Evolutionary conservation across 2,329 filamentous ascomycete species (phyloP).

Genomic region (Diplodia scrobiculata): DNA sequence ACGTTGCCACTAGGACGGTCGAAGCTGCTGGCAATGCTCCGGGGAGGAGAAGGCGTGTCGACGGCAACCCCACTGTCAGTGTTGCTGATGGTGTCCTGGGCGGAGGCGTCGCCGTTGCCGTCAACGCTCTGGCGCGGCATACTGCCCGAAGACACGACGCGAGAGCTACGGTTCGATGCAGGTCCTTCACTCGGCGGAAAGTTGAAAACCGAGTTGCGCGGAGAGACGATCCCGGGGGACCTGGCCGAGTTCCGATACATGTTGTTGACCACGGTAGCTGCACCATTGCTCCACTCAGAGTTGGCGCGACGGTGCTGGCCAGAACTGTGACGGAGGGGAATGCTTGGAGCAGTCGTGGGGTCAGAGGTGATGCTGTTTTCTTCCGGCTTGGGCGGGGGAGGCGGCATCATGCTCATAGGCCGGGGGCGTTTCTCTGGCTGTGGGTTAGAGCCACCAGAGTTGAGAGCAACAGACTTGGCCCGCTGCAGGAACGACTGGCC

Average conservation of each 20-base stretch:
- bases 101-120: slow-evolving; percentile 35
- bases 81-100: slow-evolving; percentile 36
- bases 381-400: slow-evolving; percentile 33
- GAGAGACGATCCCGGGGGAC: slow-evolving; percentile 49
- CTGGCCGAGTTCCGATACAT: slow-evolving; percentile 69
- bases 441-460: slow-evolving; percentile 39
- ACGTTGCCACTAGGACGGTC: slow-evolving; percentile 41
- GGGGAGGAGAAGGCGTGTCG: slow-evolving; percentile 53
- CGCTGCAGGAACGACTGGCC: slow-evolving; percentile 58
- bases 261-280: slow-evolving; percentile 77
- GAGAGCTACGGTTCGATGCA: slow-evolving; percentile 51
- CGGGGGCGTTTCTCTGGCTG: slow-evolving; percentile 44
- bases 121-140: slow-evolving; percentile 47
- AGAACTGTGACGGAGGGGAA: slow-evolving; percentile 64
- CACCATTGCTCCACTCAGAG: slow-evolving; percentile 55
- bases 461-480: slow-evolving; percentile 61
- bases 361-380: slow-evolving; percentile 52
- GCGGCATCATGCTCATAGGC: slow-evolving; percentile 47
- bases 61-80: slow-evolving; percentile 39
- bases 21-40: slow-evolving; percentile 55
- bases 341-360: slow-evolving; percentile 73
- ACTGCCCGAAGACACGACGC: slow-evolving; percentile 53
- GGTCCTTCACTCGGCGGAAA: slow-evolving; percentile 52
- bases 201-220: slow-evolving; percentile 46
- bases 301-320: slow-evolving; percentile 49